Percentiles rank a stretch among this genome's conserved stretches.
phyloP scores from a whole-genome alignment of 192 early-diverging fungal species.

The Piromyces finnis region DNA sequence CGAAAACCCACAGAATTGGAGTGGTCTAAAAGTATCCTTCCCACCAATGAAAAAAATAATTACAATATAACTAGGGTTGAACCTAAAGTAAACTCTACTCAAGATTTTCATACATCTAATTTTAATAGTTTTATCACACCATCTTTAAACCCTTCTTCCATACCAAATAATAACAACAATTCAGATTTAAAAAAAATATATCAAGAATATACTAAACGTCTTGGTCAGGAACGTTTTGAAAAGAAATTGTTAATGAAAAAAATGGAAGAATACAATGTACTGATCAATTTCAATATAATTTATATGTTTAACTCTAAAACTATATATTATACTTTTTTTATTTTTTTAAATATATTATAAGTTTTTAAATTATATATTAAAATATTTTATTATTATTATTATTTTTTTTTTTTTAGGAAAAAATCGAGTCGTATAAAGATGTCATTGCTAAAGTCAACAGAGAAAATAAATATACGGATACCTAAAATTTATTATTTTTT shows the following conservation, averaged over 20 bases:
- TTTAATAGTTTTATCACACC: too few species aligned
- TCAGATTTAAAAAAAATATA: neutral
- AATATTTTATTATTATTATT: neutral
- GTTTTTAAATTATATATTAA: neutral
- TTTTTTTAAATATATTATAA: too few species aligned
- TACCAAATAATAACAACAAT: neutral
- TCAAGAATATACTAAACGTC: neutral
- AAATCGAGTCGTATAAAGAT: neutral
- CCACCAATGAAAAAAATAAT: neutral
- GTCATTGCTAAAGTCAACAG: neutral
- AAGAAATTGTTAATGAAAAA: neutral
- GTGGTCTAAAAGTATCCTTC: too few species aligned
- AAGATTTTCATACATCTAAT: neutral
- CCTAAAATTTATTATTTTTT: too few species aligned
- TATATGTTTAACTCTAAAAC: too few species aligned
- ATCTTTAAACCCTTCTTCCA: neutral
- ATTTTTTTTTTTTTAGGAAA: neutral
- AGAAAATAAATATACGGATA: neutral
- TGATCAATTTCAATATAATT: too few species aligned
- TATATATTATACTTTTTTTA: too few species aligned
- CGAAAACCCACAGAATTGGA: too few species aligned
- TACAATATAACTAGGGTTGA: too few species aligned
- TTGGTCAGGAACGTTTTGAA: neutral
- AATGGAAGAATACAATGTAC: neutral
- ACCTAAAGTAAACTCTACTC: neutral